phyloP scores from a whole-genome alignment of 1,139 yeast genomes.

The Zygoascus meyerae region DNA sequence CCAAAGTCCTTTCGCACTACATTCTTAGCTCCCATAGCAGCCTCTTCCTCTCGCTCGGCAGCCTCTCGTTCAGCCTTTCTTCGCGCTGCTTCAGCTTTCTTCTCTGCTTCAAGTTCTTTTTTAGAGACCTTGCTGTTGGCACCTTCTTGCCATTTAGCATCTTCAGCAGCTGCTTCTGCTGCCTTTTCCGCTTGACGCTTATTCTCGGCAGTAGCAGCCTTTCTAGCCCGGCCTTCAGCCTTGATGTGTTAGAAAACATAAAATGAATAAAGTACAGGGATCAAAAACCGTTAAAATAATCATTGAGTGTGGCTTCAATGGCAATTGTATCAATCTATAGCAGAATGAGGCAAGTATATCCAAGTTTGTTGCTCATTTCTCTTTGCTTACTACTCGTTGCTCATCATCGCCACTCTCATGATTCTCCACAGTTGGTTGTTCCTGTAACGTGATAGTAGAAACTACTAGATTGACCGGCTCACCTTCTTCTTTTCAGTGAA shows the following conservation, averaged over 20 bases:
- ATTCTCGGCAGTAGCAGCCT: conserved; percentile 61
- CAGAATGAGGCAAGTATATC: no score
- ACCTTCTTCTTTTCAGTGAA: conserved; percentile 55
- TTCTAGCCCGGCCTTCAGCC: conserved; percentile 66
- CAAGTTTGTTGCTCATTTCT: no score
- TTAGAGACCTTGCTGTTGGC: conserved; percentile 65
- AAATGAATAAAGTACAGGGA: no score
- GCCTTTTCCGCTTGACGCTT: conserved; percentile 51
- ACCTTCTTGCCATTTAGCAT: conserved; percentile 66
- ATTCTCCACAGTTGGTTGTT: no score
- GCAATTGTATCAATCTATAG: no score
- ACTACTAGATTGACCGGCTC: conserved; percentile 10
- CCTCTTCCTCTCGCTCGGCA: conserved; percentile 48
- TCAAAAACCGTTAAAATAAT: no score
- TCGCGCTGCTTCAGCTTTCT: conserved; percentile 37
- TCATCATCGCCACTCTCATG: no score
- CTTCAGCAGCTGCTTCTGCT: conserved; percentile 49
- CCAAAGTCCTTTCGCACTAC: conserved; percentile 54
- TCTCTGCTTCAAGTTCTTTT: conserved; percentile 47
- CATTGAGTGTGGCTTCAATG: no score
- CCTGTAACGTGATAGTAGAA: no score
- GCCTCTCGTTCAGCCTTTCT: conserved; percentile 42
- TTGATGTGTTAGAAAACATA: conserved; percentile 13
- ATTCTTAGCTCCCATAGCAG: conserved; percentile 55
- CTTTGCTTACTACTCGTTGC: no score